These are phyloP conservation scores for Parachlorella kessleri DNA, from an alignment of 139 green algal species.

Conservation along the genomic window DNA sequence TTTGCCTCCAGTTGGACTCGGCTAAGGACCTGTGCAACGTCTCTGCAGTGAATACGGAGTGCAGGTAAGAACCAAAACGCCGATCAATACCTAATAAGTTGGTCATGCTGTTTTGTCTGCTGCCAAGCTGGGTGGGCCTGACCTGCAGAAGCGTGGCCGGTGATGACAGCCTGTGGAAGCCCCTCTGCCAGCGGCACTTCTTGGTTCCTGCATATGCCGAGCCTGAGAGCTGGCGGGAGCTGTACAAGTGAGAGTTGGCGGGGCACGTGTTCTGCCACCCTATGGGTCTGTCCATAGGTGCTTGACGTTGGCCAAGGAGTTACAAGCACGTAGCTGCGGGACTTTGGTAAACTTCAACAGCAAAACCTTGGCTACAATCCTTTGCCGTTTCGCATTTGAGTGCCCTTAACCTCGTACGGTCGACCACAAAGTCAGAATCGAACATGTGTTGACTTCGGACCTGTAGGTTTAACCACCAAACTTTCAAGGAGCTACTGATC, in stretches of 20 bases:
- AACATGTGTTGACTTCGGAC: background rate
- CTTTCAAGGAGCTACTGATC: background rate
- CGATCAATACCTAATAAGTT: background rate
- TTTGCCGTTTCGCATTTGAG: background rate
- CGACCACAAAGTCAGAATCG: too few relatives aligned
- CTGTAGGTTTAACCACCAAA: background rate
- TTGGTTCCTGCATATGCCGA: conserved; percentile 1
- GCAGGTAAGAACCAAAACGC: conserved; percentile 17
- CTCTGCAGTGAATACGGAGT: background rate
- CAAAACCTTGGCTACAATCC: background rate
- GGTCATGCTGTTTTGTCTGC: background rate
- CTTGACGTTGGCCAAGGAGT: too few relatives aligned
- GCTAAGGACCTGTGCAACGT: conserved; percentile 28
- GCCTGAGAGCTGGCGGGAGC: conserved; percentile 28
- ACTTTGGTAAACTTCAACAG: background rate
- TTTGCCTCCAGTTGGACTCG: conserved; percentile 1
- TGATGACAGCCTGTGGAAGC: conserved; percentile 33
- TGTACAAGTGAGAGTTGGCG: conserved; percentile 48
- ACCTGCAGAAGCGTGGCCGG: conserved; percentile 13
- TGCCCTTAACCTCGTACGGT: background rate
- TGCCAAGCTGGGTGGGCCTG: background rate
- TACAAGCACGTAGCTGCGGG: too few relatives aligned
- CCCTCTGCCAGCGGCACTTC: conserved; percentile 32
- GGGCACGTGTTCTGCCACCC: too few relatives aligned
- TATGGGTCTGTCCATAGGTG: too few relatives aligned